Conservation (phyloP, 495 filamentous ascomycete species). For the Bryoglossum gracile region DNA sequence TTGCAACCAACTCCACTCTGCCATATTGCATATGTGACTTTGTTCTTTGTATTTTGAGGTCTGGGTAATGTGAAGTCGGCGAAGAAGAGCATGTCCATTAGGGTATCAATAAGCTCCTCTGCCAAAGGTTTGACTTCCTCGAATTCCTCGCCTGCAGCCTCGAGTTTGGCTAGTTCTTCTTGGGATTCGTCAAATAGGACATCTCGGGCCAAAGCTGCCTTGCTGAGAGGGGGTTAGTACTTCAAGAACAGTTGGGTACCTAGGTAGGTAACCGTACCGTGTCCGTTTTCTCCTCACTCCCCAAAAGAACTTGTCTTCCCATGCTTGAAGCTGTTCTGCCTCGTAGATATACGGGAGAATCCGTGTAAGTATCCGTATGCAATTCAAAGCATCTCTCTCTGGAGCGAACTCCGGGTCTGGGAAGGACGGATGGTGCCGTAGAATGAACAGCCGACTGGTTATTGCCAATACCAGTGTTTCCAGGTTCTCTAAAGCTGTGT, state of each 20-base stretch:
- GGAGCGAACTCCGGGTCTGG: constrained; percentile 85
- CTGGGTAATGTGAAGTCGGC: constrained; percentile 77
- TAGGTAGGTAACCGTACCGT: constrained; percentile 28
- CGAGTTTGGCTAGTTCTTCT: constrained; percentile 38
- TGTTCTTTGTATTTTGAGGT: constrained; percentile 57
- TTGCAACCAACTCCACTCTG: constrained; percentile 96
- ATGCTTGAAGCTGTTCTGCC: constrained; percentile 72
- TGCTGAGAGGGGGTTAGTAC: constrained; percentile 36
- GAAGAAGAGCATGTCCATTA: constrained; percentile 88
- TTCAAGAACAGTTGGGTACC: constrained; percentile 30
- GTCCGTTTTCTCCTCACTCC: constrained; percentile 55
- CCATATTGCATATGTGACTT: constrained; percentile 93
- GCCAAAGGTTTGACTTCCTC: constrained; percentile 83
- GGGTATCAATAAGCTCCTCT: constrained; percentile 87
- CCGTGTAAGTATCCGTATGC: constrained; percentile 85
- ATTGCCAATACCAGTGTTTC: constrained; percentile 83
- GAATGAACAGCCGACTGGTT: constrained; percentile 67
- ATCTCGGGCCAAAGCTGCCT: constrained; percentile 50
- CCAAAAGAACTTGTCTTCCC: constrained; percentile 96
- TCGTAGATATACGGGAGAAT: constrained; percentile 92
- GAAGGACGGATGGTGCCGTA: constrained; percentile 86
- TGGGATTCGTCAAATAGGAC: constrained; percentile 78
- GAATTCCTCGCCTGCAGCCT: constrained; percentile 48
- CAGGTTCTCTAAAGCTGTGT: constrained; percentile 79
- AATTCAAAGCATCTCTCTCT: constrained; percentile 85